Conservation (phyloP, 1,139 yeast species). For the Lodderomyces theae region DNA sequence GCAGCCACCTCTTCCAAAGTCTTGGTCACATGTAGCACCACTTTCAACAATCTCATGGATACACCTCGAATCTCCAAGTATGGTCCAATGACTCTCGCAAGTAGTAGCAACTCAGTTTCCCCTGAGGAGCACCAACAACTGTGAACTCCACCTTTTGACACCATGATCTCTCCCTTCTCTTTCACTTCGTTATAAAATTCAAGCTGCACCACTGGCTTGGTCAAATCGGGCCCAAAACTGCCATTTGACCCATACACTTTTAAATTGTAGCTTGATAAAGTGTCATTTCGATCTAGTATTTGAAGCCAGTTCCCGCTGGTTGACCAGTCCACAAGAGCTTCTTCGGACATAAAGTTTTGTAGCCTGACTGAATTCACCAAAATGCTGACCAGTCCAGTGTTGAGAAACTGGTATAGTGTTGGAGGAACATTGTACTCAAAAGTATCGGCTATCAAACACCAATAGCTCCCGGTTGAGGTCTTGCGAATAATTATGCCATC, state of each 20-base stretch:
- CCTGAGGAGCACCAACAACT: not conserved
- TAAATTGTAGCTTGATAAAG: constrained; percentile 31
- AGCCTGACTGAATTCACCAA: constrained; percentile 24
- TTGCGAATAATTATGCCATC: constrained; percentile 16
- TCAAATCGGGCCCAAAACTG: constrained; percentile 11
- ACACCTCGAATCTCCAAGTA: not conserved
- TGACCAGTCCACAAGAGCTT: constrained; percentile 31
- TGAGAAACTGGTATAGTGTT: constrained; percentile 32
- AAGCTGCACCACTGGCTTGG: constrained; percentile 19
- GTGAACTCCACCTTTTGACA: not conserved
- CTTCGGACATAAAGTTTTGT: constrained; percentile 15
- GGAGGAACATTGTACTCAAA: constrained; percentile 20
- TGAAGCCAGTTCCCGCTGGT: constrained; percentile 36
- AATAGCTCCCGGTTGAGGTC: constrained; percentile 26
- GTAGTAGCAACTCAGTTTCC: not conserved
- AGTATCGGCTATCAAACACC: constrained; percentile 30
- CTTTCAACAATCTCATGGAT: constrained; percentile 1
- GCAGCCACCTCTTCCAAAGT: not conserved
- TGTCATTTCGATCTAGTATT: constrained; percentile 24
- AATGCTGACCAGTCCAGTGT: constrained; percentile 33
- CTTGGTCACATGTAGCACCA: not conserved
- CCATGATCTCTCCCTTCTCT: not conserved
- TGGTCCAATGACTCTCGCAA: not conserved
- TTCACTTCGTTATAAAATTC: constrained; percentile 10
- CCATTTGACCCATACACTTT: constrained; percentile 29